Percentiles rank a stretch among this genome's conserved stretches.
Conservation (phyloP, 148 eudicot species). For the Polygonum maritimum region DNA sequence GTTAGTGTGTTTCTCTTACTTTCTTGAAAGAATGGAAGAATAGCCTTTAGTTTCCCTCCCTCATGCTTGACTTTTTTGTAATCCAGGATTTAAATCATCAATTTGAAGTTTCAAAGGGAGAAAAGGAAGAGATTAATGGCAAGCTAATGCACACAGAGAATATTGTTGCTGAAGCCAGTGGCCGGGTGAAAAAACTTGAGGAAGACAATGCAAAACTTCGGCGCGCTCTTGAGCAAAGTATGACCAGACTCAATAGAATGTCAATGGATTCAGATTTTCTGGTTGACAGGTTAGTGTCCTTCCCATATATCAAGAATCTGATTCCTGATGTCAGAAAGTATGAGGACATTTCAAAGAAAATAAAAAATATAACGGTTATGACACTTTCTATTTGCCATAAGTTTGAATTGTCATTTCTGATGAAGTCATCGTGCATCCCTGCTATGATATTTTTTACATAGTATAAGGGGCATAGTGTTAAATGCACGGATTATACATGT, state of each 20-base stretch:
- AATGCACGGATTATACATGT: not conserved
- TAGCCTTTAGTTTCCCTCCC: not conserved
- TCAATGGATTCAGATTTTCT: slow-evolving; percentile 91
- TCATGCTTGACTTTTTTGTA: slow-evolving; percentile 2
- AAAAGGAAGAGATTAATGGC: slow-evolving; percentile 53
- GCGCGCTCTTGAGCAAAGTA: slow-evolving; percentile 96
- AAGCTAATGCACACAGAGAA: slow-evolving; percentile 67
- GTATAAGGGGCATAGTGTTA: not conserved
- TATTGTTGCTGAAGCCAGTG: slow-evolving; percentile 47
- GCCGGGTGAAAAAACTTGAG: slow-evolving; percentile 72
- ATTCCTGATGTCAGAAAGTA: not conserved
- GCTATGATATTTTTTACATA: not conserved
- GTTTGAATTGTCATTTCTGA: not conserved
- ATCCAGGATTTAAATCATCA: slow-evolving; percentile 66
- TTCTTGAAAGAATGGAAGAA: not conserved
- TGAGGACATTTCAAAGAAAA: not conserved
- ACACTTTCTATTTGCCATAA: not conserved
- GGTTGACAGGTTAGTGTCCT: slow-evolving; percentile 71
- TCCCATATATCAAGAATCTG: not conserved
- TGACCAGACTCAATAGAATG: slow-evolving; percentile 96
- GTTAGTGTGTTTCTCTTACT: not conserved
- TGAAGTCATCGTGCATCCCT: not conserved
- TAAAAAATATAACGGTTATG: not conserved
- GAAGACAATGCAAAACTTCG: slow-evolving; percentile 89
- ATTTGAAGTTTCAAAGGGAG: slow-evolving; percentile 45